phyloP scores from a whole-genome alignment of 192 early-diverging fungal species.

The Podila horticola region DNA sequence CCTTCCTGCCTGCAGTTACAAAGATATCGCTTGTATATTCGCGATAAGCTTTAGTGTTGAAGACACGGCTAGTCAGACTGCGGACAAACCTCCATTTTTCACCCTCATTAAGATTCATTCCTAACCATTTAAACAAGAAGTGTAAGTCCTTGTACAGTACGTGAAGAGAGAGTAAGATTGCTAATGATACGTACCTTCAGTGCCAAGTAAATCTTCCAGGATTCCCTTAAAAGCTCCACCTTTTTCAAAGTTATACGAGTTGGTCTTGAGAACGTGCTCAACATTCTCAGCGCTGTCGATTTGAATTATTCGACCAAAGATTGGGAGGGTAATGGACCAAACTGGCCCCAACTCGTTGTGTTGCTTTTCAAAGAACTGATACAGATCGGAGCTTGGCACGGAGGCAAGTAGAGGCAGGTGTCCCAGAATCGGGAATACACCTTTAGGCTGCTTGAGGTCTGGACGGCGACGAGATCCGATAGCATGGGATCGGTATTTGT shows the following conservation, averaged over 20 bases:
- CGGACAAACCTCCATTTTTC: slow-evolving; percentile 20
- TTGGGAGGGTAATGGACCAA: slow-evolving; percentile 14
- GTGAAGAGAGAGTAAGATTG: too few species aligned
- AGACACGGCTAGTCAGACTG: slow-evolving; percentile 7
- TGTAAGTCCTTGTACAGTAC: too few species aligned
- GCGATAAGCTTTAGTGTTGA: slow-evolving; percentile 17
- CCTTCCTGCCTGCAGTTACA: slow-evolving; percentile 3
- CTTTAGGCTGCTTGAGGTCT: slow-evolving; percentile 24
- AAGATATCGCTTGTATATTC: slow-evolving; percentile 26
- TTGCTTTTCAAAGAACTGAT: slow-evolving; percentile 20
- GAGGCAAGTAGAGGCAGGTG: slow-evolving; percentile 20
- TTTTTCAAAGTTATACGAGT: slow-evolving; percentile 15
- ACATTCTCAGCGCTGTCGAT: slow-evolving; percentile 23
- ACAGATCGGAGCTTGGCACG: slow-evolving; percentile 5
- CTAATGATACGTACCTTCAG: not conserved
- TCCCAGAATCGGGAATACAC: slow-evolving; percentile 14
- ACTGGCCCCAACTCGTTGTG: slow-evolving; percentile 12
- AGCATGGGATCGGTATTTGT: too few species aligned
- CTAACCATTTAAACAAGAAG: too few species aligned
- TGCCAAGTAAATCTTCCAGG: slow-evolving; percentile 1
- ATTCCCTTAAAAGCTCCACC: not conserved
- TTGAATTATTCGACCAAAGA: slow-evolving; percentile 27
- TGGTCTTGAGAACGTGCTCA: slow-evolving; percentile 20
- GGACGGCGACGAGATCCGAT: too few species aligned
- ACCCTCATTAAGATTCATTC: not conserved